Base-by-base conservation (phyloP, 371 early-diverging fungal genomes). In the Mortierella sp. region DNA sequence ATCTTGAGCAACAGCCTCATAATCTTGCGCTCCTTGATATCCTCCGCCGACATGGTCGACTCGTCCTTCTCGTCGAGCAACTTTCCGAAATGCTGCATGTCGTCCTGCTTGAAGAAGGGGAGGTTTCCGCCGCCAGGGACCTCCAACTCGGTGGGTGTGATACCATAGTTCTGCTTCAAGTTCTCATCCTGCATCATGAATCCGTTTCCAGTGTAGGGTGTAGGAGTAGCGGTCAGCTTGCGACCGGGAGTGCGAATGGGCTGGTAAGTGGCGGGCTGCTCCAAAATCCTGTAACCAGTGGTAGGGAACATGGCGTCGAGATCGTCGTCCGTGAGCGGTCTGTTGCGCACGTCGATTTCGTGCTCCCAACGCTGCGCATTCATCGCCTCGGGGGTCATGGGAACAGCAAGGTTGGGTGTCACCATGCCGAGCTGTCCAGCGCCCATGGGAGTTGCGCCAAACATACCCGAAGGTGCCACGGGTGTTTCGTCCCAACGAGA, bases 171-270 rank as follows among this genome's bases (percentile, higher is more conserved):
- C 43, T 89, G 89, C 22, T 85, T 89, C 47, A 85, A 72, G 41
- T 89, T 85, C 52, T 89, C 88, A 67, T 92, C 95, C 64, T 95
- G 95, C 94, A 97, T 96, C 75, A 93, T 91, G 84, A 97, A 97
- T 0, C 97, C 97, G 39, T 92, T 91, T 7, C 93, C 95, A 13
- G 87, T 88, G 90, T 95, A 91, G 1, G 98, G 96, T 1, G 97
- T 95, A 2, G 99, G 98, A 0, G 99, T 98, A 0, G 97, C 97
- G 85, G 91, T 95, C 74, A 98, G 86, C 76, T 99, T 98, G 70
- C 99, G 95, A 11, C 97, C 94, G 8, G 99, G 98, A 16, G 98
- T 98, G 67, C 97, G 95, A 71, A 98, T 98, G 34, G 99, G 98
- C 52, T 92, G 91, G 79, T 99, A 99, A 1, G 91, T 91, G 3